Evolutionary conservation across 2,329 filamentous ascomycete genomes (phyloP).

Genomic region (Aspergillus proliferans): DNA sequence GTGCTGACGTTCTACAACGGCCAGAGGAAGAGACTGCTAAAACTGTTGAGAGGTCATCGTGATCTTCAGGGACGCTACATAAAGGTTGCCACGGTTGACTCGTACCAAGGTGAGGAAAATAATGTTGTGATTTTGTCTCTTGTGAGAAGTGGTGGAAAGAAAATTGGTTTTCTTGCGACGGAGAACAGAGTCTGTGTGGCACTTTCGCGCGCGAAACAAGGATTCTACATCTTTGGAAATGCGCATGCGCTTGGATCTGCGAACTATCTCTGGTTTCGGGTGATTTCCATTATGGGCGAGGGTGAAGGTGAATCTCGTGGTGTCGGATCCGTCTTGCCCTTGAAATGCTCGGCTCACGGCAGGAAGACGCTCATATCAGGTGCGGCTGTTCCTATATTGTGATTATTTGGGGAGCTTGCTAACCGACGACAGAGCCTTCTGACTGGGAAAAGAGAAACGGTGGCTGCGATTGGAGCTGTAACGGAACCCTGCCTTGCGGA

Average conservation of each 20-base stretch:
- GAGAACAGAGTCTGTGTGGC: slow-evolving; percentile 58
- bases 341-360: slow-evolving; percentile 58
- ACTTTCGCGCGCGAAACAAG: slow-evolving; percentile 64
- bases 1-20: slow-evolving; percentile 84
- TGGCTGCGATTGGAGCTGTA: slow-evolving; percentile 48
- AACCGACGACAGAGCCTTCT: slow-evolving; percentile 33
- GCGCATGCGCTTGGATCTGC: slow-evolving; percentile 46
- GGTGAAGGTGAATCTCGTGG: slow-evolving; percentile 21
- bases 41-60: slow-evolving; percentile 35
- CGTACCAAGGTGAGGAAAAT: slow-evolving; percentile 88
- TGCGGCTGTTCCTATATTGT: slow-evolving; percentile 13
- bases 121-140: slow-evolving; percentile 74
- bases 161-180: slow-evolving; percentile 68
- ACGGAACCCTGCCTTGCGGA: slow-evolving; percentile 41
- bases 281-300: slow-evolving; percentile 40
- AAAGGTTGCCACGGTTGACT: slow-evolving; percentile 76
- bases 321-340: slow-evolving; percentile 50
- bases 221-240: slow-evolving; percentile 83
- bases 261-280: slow-evolving; percentile 47
- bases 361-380: slow-evolving; percentile 46
- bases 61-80: slow-evolving; percentile 42
- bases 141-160: slow-evolving; percentile 60
- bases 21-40: slow-evolving; percentile 62
- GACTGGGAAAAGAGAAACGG: slow-evolving; percentile 51
- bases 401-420: neutral